phyloP scores from a whole-genome alignment of 257 asterid genomes.

The Solanum acaule region DNA sequence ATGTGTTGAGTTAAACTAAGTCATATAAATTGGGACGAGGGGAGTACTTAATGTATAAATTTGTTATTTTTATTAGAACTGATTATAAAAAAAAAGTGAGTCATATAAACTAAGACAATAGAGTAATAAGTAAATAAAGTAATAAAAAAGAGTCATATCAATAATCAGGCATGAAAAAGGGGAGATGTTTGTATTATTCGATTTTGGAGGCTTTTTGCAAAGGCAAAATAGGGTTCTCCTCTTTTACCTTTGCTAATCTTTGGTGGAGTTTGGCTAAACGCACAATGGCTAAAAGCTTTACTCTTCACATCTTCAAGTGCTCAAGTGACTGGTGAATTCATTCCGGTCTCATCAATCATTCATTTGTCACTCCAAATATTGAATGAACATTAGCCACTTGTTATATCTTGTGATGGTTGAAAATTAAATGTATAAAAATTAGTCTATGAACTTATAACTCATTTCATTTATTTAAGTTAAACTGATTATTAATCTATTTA shows the following conservation, averaged over 20 bases:
- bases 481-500: neutral
- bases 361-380: neutral
- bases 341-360: neutral
- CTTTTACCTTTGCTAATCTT: conserved; percentile 13
- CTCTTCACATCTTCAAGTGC: neutral
- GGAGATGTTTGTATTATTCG: neutral
- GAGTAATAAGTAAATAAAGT: too few relatives aligned
- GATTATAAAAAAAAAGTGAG: neutral
- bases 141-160: neutral
- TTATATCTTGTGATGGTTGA: neutral
- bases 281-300: conserved; percentile 2
- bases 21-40: too few relatives aligned
- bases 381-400: neutral
- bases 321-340: neutral
- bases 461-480: neutral
- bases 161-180: neutral
- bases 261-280: conserved; percentile 7
- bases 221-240: conserved; percentile 13
- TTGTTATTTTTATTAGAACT: too few relatives aligned
- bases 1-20: too few relatives aligned
- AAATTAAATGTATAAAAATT: neutral
- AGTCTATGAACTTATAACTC: neutral
- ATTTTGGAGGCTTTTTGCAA: neutral
- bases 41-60: neutral
- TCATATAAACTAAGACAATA: too few relatives aligned